Base-by-base conservation (phyloP, 495 filamentous ascomycete species). In the Xylaria cubensis region DNA sequence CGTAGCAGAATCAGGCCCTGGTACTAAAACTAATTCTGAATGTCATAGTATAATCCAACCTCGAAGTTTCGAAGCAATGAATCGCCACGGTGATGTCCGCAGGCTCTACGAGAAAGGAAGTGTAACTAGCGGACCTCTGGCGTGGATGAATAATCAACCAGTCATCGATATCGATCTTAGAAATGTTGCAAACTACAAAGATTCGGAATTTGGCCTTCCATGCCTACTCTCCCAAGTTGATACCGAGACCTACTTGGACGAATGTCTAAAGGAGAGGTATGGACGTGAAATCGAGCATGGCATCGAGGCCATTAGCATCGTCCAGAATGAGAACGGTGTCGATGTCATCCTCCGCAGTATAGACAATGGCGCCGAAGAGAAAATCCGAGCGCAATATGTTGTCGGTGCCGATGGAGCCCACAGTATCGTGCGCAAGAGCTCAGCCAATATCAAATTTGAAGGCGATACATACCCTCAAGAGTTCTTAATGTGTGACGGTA, bases 401-500 rank as follows among this genome's bases (percentile, higher is more conserved):
- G 79, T 85, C 8, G 85, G 83, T 3, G 84, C 82, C 46, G 85
- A 86, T 46, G 85, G 84, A 32, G 82, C 84, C 4, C 84, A 83
- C 62, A 83, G 80, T 67, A 64, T 72, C 26, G 83, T 86, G 8
- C 79, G 84, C 15, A 80, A 80, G 32, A 70, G 80, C 0, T 79
- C 84, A 6, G 66, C 59, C 0, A 76, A 80, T 15, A 68, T 86
- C 19, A 70, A 68, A 12, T 87, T 85, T 59, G 74, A 84, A 19
- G 85, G 85, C 1, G 77, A 74, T 3, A 70, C 79, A 0, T 86
- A 86, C 63, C 77, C 80, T 2, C 80, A 84, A 44, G 80, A 83
- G 32, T 86, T 85, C 61, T 75, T 86, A 41, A 81, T 86, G 26
- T 84, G 83, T 68, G 85, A 86, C 65, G 77, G 62, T 64, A 48